Base-by-base conservation (phyloP, 1,139 yeast genomes). In the Arxiozyma heterogenica region DNA sequence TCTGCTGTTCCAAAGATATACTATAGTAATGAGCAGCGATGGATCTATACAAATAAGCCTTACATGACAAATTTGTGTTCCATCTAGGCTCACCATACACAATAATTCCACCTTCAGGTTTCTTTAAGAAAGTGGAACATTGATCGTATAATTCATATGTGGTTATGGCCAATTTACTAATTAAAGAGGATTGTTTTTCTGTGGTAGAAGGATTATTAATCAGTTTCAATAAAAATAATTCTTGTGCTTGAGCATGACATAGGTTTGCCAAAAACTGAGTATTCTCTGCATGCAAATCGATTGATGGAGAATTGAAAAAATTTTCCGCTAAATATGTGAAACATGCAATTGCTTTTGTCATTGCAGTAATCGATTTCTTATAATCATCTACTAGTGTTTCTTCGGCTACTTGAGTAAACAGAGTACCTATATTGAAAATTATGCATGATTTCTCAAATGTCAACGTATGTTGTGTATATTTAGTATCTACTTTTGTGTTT, bases 371-470 rank as follows among this genome's bases (percentile, higher is more conserved):
- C 0, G 90, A 76, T n/a, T 72, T 71, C 60, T 86, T 89, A 56
- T 76, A 70, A 57, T 81, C 84, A 17, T 71, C 75, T 8, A 75
- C 67, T 17, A 68, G 55, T 2, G 70, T 65, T 9, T 68, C 66
- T n/a, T 71, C 64, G 0, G 79, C 82, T 53, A 78, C 71, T 53
- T 75, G 73, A 6, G 83, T 77, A 51, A 82, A 74, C 4, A 77
- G 61, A 1, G 81, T 75, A 0, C 86, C 96, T 51, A 84, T 71
- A 64, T 91, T 91, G 74, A 84, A 93, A 54, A 93, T 73, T 1
- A 86, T 73, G 38, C 88, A 82, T 1, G 97, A 96, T 71, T 93
- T 93, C 65, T 93, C 98, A 66, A 87, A 91, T 0, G 96, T 91
- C 51, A 89, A 67, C 1, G 87, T 81, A 61, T 76, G 78, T 64